A percentile compares a stretch with the other conserved stretches of the same genome.
phyloP scores from a whole-genome alignment of 345 rosid species.

The Syzygium aqueum region DNA sequence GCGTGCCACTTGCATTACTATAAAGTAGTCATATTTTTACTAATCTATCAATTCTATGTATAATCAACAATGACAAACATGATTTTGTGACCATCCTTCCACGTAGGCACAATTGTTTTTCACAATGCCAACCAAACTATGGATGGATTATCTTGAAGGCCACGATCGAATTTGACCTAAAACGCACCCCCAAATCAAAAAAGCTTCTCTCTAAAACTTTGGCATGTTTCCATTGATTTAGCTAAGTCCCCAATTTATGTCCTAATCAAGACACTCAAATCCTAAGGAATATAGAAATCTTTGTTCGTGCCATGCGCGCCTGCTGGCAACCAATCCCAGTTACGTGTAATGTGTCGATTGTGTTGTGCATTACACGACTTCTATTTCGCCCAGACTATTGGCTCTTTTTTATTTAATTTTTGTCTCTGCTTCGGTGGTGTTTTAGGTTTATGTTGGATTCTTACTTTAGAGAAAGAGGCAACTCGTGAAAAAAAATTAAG shows the following conservation, averaged over 20 bases:
- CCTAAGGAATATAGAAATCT: neutral
- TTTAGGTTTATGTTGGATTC: neutral
- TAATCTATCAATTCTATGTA: neutral
- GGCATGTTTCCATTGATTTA: neutral
- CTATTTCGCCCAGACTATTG: neutral
- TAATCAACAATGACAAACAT: neutral
- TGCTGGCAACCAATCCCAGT: neutral
- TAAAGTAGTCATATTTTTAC: neutral
- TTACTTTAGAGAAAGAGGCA: neutral
- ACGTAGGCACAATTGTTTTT: neutral
- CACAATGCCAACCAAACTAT: neutral
- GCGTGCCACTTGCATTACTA: neutral
- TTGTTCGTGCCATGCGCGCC: neutral
- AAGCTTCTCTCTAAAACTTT: neutral
- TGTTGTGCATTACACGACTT: neutral
- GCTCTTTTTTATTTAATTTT: neutral
- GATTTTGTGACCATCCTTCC: neutral
- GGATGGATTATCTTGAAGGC: neutral
- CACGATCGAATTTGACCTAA: neutral
- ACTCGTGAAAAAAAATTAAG: neutral
- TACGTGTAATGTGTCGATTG: neutral
- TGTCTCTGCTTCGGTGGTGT: neutral
- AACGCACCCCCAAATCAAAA: neutral
- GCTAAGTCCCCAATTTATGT: neutral
- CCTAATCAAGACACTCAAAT: neutral